A percentile compares a stretch with the other conserved stretches of the same genome.
Conservation (phyloP, 1,284 basidiomycete species). For the Tilletiopsis washingtonensis region DNA sequence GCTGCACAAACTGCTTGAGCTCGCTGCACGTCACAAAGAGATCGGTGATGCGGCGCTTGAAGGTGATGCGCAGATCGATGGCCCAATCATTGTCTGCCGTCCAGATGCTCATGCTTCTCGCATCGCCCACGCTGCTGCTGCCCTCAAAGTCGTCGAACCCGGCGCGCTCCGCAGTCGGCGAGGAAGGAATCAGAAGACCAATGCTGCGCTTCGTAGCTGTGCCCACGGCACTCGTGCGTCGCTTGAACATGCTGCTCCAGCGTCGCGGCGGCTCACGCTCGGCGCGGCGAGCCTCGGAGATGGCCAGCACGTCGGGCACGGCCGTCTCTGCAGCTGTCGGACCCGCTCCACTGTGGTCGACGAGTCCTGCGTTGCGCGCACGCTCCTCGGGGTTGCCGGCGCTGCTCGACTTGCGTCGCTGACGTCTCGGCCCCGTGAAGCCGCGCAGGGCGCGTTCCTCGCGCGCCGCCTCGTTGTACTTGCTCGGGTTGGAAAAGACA, state of each 20-base stretch:
- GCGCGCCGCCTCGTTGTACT: slow-evolving; percentile 23
- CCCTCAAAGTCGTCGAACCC: background rate
- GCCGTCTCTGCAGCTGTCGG: slow-evolving; percentile 6
- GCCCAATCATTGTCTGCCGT: slow-evolving; percentile 74
- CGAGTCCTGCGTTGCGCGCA: background rate
- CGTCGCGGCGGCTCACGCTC: slow-evolving; percentile 11
- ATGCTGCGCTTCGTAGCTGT: background rate
- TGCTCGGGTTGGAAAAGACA: slow-evolving; percentile 22
- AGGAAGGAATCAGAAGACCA: background rate
- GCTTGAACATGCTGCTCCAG: slow-evolving; percentile 24
- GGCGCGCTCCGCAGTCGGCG: too few relatives aligned
- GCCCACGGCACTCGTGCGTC: slow-evolving; percentile 5
- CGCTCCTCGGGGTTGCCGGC: background rate
- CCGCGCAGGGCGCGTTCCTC: slow-evolving; percentile 27
- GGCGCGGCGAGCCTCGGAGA: background rate
- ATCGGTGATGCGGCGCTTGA: slow-evolving; percentile 81
- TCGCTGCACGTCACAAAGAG: slow-evolving; percentile 71
- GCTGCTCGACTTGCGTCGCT: background rate
- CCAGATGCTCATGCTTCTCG: slow-evolving; percentile 56
- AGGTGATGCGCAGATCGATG: slow-evolving; percentile 76
- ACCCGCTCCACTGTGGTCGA: background rate
- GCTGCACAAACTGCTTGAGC: slow-evolving; percentile 81
- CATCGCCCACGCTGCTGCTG: slow-evolving; percentile 21
- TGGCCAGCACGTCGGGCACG: slow-evolving; percentile 10
- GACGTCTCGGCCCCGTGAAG: background rate